phyloP scores from a whole-genome alignment of 768 basidiomycete species.

The Suillus weaverae region DNA sequence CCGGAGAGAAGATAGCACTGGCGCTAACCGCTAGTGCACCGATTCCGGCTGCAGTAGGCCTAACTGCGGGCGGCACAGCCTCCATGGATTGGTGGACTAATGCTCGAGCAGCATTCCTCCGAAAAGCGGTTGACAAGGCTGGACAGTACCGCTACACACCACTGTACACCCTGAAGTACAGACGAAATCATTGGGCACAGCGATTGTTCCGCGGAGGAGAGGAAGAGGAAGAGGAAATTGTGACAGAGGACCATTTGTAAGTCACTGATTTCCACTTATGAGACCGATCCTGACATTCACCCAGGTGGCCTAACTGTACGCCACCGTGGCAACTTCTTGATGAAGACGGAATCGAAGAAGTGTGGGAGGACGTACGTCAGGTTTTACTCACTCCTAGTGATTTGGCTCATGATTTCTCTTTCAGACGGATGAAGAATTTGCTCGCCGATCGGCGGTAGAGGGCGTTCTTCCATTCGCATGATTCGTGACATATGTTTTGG shows the following conservation, averaged over 20 bases:
- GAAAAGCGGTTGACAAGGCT: slow-evolving; percentile 20
- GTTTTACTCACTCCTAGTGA: not conserved
- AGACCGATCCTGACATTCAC: not conserved
- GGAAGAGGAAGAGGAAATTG: slow-evolving; percentile 3
- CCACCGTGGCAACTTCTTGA: slow-evolving; percentile 27
- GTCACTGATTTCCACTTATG: slow-evolving; percentile 5
- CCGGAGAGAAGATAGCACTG: slow-evolving; percentile 25
- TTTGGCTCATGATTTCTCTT: not conserved
- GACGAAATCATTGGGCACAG: not conserved
- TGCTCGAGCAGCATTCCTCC: slow-evolving; percentile 19
- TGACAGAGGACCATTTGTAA: slow-evolving; percentile 13
- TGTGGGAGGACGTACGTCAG: slow-evolving; percentile 1
- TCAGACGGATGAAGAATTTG: not conserved
- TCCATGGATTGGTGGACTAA: slow-evolving; percentile 25
- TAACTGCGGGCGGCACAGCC: slow-evolving; percentile 15
- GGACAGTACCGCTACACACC: slow-evolving; percentile 28
- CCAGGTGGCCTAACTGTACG: slow-evolving; percentile 23
- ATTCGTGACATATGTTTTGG: not conserved
- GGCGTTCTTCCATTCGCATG: not conserved
- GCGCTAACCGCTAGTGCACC: slow-evolving; percentile 21
- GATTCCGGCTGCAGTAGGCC: slow-evolving; percentile 7
- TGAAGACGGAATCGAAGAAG: slow-evolving; percentile 26
- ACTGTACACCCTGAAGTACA: slow-evolving; percentile 25
- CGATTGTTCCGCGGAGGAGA: slow-evolving; percentile 16
- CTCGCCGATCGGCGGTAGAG: not conserved